Evolutionary conservation across 2,329 filamentous ascomycete genomes (phyloP).

Genomic region (Epichloe gansuensis): DNA sequence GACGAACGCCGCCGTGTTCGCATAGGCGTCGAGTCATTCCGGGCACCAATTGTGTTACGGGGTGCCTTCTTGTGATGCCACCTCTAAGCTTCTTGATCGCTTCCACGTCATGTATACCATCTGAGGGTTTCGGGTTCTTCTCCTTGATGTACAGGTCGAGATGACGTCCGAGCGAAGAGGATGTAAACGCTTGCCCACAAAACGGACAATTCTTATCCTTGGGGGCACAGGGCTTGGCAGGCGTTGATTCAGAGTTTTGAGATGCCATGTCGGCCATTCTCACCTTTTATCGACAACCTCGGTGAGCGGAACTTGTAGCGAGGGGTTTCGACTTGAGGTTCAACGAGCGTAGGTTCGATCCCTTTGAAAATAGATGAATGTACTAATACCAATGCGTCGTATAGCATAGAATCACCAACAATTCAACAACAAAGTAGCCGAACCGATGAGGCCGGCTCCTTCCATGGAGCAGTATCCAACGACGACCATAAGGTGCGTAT

Average conservation of each 20-base stretch:
- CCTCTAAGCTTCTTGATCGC: constrained; percentile 76
- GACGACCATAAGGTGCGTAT: constrained; percentile 3
- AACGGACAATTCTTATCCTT: constrained; percentile 88
- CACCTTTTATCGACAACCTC: not conserved
- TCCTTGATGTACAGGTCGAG: constrained; percentile 89
- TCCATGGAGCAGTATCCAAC: constrained; percentile 3
- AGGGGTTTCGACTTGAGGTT: not conserved
- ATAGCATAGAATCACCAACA: constrained; percentile 3
- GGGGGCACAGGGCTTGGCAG: constrained; percentile 32
- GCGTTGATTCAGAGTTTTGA: constrained; percentile 25
- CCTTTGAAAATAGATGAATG: not conserved
- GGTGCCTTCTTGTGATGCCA: constrained; percentile 75
- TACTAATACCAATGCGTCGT: not conserved
- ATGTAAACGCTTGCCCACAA: constrained; percentile 83
- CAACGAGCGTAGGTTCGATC: constrained; percentile 5
- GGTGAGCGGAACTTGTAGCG: not conserved
- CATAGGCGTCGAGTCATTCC: constrained; percentile 46
- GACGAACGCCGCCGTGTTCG: constrained; percentile 34
- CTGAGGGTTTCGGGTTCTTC: constrained; percentile 77
- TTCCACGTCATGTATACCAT: constrained; percentile 82
- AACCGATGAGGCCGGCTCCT: constrained; percentile 5
- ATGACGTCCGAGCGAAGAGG: constrained; percentile 83
- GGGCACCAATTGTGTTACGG: constrained; percentile 48
- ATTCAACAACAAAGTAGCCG: not conserved
- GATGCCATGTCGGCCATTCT: constrained; percentile 22